Evolutionary conservation across 345 rosid species (phyloP), one percentile per base, ranked within the genome.

Genomic region (Iberis pinnata): DNA sequence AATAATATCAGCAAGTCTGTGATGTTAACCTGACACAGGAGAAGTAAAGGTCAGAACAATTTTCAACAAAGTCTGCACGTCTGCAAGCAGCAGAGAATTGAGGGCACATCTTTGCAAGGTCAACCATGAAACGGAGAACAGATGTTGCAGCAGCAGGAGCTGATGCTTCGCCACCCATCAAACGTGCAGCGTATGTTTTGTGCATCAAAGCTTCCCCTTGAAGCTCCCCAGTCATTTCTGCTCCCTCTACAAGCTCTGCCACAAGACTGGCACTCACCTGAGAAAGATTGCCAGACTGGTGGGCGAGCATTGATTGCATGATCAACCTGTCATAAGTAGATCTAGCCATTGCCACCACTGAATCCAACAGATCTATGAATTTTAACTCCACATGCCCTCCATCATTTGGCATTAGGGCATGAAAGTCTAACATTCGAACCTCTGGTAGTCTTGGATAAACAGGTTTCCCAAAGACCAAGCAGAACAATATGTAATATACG

Each of bases 141-240:
- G 99, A 76, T 27, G 97, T 93, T 8, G 97, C 97, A 68, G 95
- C 89, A 67, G 90, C 94, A 60, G 99, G 99, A 78, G 99, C 97
- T 43, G 94, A 81, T 50, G 99, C 97, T 78, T 88, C 95, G 31
- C 99, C 99, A 63, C 95, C 92, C 99, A 86, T 88, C 65, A 93
- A 69, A 47, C 97, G 90, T 10, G 99, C 97, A 2, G 99, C 99
- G 67, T 93, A 93, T 11, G 99, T 93, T 79, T 88, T 93, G 65
- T 93, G 99, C 99, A 93, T 93, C 65, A 88, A 76, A 73, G 99
- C 99, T 75, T 93, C 99, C 70, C 99, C 99, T 76, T 88, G 99
- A 72, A 93, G 97, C 73, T 86, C 97, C 65, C 94, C 99, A 33
- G 85, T 80, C 87, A 78, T 83, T 73, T 93, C 97, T 40, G 78